These are phyloP conservation scores for Pistacia atlantica DNA, from an alignment of 345 rosid species.

Conservation along the genomic window DNA sequence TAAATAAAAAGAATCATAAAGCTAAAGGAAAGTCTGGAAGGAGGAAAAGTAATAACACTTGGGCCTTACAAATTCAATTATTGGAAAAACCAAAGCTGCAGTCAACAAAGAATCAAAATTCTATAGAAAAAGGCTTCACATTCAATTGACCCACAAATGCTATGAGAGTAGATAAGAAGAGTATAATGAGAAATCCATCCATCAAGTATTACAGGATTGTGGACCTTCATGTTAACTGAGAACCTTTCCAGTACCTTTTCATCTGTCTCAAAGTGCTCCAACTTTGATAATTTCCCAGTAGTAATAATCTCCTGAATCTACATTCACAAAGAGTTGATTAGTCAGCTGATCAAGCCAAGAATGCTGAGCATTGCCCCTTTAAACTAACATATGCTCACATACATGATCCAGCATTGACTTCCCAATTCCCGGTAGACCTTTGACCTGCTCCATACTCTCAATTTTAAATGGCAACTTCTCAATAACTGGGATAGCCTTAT, in stretches of 20 bases:
- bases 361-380: neutral
- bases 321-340: conserved; percentile 12
- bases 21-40: neutral
- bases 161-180: neutral
- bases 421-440: conserved; percentile 85
- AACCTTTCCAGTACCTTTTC: conserved; percentile 65
- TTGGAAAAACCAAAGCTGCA: neutral
- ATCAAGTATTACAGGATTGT: neutral
- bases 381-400: conserved; percentile 33
- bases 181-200: neutral
- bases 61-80: neutral
- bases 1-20: neutral
- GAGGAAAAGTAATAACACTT: neutral
- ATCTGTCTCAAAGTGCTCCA: conserved; percentile 93
- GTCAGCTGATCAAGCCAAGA: conserved; percentile 14
- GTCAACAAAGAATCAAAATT: neutral
- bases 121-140: conserved; percentile 4
- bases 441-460: conserved; percentile 81
- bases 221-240: neutral
- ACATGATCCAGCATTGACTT: conserved; percentile 97
- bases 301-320: conserved; percentile 96
- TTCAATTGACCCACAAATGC: neutral
- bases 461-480: conserved; percentile 87
- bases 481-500: conserved; percentile 83
- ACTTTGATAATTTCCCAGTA: conserved; percentile 83